Percentiles rank a stretch among this genome's conserved stretches.
phyloP scores from a whole-genome alignment of 768 basidiomycete species.

The Termitomyces sp. region DNA sequence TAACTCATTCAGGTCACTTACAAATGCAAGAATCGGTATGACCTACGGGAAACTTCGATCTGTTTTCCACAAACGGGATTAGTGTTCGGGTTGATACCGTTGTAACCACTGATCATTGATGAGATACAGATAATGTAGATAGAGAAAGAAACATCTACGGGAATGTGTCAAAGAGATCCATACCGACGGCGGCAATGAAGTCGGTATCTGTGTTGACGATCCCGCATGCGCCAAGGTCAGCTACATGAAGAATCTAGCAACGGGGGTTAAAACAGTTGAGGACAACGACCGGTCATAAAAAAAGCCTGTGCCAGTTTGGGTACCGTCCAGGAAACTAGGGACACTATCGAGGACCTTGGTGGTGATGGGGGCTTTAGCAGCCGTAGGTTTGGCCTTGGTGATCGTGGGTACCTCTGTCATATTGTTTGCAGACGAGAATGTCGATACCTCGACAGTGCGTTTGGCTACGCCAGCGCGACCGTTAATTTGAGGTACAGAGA shows the following conservation, averaged over 20 bases:
- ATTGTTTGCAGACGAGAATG: not conserved
- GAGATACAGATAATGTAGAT: not conserved
- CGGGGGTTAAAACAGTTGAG: not conserved
- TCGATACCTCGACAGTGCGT: constrained; percentile 22
- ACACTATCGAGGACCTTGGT: constrained; percentile 5
- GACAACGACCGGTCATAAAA: constrained; percentile 39
- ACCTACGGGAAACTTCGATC: constrained; percentile 45
- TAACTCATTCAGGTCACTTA: not conserved
- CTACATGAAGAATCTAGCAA: constrained; percentile 17
- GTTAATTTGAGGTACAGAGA: constrained; percentile 37
- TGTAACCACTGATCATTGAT: constrained; percentile 38
- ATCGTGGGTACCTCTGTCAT: not conserved
- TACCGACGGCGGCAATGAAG: constrained; percentile 52
- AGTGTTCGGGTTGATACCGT: constrained; percentile 57
- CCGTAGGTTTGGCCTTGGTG: not conserved
- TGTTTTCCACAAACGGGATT: constrained; percentile 66
- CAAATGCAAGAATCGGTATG: not conserved
- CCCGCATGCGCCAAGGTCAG: constrained; percentile 64
- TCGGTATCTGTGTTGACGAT: constrained; percentile 39
- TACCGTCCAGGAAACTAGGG: constrained; percentile 39
- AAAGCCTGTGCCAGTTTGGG: constrained; percentile 48
- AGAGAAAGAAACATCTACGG: constrained; percentile 38
- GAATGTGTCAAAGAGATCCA: constrained; percentile 48
- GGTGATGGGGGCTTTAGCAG: not conserved
- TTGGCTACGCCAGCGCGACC: constrained; percentile 38